Conservation (phyloP, 805 yeast genomes). For the Metschnikowia gelsemii region DNA sequence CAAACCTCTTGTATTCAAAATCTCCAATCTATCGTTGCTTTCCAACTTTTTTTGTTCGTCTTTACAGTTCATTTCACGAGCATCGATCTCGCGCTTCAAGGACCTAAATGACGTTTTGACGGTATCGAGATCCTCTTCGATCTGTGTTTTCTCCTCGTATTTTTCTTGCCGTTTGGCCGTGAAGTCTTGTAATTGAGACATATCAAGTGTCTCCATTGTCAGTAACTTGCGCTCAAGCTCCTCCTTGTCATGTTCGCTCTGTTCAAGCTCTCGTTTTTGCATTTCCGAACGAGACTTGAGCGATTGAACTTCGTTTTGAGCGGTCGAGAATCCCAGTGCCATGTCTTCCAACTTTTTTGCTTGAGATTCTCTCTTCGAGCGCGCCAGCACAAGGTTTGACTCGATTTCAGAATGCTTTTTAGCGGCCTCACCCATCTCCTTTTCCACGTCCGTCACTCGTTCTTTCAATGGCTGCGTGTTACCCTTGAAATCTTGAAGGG, state of each 20-base stretch:
- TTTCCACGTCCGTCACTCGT: slow-evolving; percentile 1
- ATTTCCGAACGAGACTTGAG: slow-evolving; percentile 15
- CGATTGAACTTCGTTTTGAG: slow-evolving; percentile 15
- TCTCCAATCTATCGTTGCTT: slow-evolving; percentile 48
- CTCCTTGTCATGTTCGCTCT: slow-evolving; percentile 13
- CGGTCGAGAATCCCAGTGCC: slow-evolving; percentile 7
- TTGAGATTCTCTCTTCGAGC: neutral
- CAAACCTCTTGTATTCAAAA: slow-evolving; percentile 36
- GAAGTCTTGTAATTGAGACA: slow-evolving; percentile 6
- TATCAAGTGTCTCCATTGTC: slow-evolving; percentile 13
- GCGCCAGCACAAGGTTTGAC: slow-evolving; percentile 2
- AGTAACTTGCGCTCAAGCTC: slow-evolving; percentile 9
- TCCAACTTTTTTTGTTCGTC: slow-evolving; percentile 19
- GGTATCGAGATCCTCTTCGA: slow-evolving; percentile 26
- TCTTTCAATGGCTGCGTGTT: slow-evolving; percentile 27
- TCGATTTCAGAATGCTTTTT: neutral
- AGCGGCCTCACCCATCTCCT: neutral
- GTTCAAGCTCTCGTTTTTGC: slow-evolving; percentile 17
- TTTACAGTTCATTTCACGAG: slow-evolving; percentile 10
- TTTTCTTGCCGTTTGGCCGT: slow-evolving; percentile 11
- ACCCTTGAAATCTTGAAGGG: slow-evolving; percentile 27
- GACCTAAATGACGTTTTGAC: slow-evolving; percentile 8
- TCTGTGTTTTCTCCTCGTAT: slow-evolving; percentile 25
- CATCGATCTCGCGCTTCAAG: slow-evolving; percentile 12
- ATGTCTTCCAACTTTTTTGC: slow-evolving; percentile 7